phyloP scores from a whole-genome alignment of 371 early-diverging fungal genomes.

The Basidiobolus meristosporus region DNA sequence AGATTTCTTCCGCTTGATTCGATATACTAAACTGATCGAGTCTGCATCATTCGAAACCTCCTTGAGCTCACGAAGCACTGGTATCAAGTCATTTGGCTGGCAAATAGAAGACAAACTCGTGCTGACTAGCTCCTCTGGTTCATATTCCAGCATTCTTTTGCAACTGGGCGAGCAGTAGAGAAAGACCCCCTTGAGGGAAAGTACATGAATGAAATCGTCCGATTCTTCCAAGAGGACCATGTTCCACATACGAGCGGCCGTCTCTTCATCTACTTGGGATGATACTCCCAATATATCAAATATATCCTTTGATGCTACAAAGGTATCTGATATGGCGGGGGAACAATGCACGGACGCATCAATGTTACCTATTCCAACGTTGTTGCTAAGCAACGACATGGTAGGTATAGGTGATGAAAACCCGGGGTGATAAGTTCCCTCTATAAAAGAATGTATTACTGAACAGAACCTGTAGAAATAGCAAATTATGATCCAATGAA shows the following conservation, averaged over 20 bases:
- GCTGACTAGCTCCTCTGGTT: constrained; percentile 26
- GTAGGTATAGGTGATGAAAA: too few relatives aligned
- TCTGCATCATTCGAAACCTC: constrained; percentile 11
- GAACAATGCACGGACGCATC: too few relatives aligned
- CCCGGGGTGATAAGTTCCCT: constrained; percentile 28
- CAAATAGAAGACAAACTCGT: constrained; percentile 25
- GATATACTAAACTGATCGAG: constrained; percentile 27
- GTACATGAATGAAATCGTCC: constrained; percentile 32
- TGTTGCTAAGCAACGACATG: too few relatives aligned
- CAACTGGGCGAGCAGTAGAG: constrained; percentile 26
- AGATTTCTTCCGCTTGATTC: constrained; percentile 24
- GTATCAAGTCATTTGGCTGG: constrained; percentile 36
- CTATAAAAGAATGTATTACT: too few relatives aligned
- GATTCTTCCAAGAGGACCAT: constrained; percentile 15
- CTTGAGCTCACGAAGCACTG: constrained; percentile 38
- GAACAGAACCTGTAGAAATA: too few relatives aligned
- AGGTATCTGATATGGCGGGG: constrained; percentile 3
- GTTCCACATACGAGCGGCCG: constrained; percentile 8
- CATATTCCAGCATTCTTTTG: constrained; percentile 21
- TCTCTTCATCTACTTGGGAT: constrained; percentile 6
- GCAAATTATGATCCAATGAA: too few relatives aligned
- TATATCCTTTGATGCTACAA: constrained; percentile 4
- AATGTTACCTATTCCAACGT: too few relatives aligned
- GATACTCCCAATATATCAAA: constrained; percentile 5
- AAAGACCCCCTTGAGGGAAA: constrained; percentile 40